A percentile compares a stretch with the other conserved stretches of the same genome.
Conservation (phyloP, 192 early-diverging fungal species). For the Geranomyces variabilis region DNA sequence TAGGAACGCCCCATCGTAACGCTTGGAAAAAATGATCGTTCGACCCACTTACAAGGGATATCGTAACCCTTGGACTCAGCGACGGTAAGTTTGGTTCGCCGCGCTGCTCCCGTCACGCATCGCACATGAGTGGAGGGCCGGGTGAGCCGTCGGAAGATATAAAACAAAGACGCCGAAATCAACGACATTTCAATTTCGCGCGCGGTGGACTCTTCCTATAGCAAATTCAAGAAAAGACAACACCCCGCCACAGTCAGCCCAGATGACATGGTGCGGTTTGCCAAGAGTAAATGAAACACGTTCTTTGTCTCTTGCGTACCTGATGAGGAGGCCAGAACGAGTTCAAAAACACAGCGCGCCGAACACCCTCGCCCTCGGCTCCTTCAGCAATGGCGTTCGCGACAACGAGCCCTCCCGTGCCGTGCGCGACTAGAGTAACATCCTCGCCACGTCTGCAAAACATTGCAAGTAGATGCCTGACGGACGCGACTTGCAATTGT, state of each 20-base stretch:
- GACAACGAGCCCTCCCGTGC: constrained; percentile 18
- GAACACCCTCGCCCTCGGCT: constrained; percentile 3
- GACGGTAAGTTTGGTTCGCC: neutral
- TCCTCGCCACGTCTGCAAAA: neutral
- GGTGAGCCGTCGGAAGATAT: constrained; percentile 1
- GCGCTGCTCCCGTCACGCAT: neutral
- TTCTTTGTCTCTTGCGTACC: constrained; percentile 1
- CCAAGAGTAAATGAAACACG: neutral
- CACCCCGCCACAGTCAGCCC: neutral
- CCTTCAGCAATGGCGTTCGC: constrained; percentile 12
- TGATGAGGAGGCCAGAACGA: constrained; percentile 15
- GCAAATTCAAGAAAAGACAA: too few species aligned
- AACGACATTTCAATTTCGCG: constrained; percentile 16
- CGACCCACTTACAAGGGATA: constrained; percentile 19
- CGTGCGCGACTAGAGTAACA: constrained; percentile 27
- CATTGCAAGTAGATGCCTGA: constrained; percentile 15
- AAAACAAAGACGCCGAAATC: constrained; percentile 9
- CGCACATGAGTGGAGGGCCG: constrained; percentile 4
- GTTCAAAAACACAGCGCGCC: constrained; percentile 19
- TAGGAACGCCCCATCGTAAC: neutral
- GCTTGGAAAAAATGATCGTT: too few species aligned
- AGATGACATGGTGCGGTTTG: neutral
- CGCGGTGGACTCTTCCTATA: constrained; percentile 8
- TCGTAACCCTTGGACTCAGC: constrained; percentile 24
- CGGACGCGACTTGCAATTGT: constrained; percentile 16